Conservation (phyloP, 83 land plant species). For the Thuja plicata region DNA sequence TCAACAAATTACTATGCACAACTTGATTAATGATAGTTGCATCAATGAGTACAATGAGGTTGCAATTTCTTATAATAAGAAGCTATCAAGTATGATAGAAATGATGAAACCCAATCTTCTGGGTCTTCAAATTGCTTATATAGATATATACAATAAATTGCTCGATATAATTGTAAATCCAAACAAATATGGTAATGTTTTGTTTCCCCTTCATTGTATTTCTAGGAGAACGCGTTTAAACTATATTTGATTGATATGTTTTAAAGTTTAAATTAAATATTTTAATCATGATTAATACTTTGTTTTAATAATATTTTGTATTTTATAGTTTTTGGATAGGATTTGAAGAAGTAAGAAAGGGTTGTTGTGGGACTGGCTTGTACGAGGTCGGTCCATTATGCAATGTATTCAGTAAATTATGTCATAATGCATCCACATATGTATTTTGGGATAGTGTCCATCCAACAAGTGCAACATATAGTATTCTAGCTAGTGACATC, state of each 20-base stretch:
- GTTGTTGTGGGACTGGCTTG: slow-evolving; percentile 48
- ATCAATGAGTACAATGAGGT: slow-evolving; percentile 9
- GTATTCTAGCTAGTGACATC: neutral
- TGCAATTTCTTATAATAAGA: slow-evolving; percentile 6
- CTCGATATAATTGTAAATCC: slow-evolving; percentile 20
- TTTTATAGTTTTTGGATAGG: slow-evolving; percentile 21
- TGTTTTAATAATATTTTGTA: neutral
- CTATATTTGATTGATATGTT: neutral
- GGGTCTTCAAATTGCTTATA: slow-evolving; percentile 16
- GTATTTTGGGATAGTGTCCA: slow-evolving; percentile 54
- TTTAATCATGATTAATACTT: neutral
- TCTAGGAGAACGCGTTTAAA: neutral
- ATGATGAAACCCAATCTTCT: neutral
- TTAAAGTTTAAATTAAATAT: neutral
- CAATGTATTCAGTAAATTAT: neutral
- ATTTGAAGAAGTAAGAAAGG: slow-evolving; percentile 29
- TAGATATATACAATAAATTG: slow-evolving; percentile 22
- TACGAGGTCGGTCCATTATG: slow-evolving; percentile 34
- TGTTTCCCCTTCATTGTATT: too few species aligned
- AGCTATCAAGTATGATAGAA: neutral
- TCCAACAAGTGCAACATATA: slow-evolving; percentile 35
- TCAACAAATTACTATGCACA: neutral
- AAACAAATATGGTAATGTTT: slow-evolving; percentile 24
- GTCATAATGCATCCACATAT: slow-evolving; percentile 21
- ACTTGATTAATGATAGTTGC: neutral